phyloP scores from a whole-genome alignment of 139 green algal genomes.

The Chlorella sp. region DNA sequence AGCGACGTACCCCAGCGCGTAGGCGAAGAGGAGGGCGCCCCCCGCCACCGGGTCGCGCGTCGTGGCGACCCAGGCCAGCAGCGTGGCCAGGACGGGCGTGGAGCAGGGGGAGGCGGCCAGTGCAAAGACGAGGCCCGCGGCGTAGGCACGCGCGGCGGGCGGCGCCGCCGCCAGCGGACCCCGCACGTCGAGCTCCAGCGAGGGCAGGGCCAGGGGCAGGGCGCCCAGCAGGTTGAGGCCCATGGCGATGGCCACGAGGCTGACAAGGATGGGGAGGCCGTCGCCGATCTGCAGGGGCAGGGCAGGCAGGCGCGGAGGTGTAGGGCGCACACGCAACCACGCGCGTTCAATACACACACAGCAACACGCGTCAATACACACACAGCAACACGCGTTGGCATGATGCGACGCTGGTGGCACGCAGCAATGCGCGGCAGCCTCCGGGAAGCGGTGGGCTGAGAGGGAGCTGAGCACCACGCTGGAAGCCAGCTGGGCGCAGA shows the following conservation, averaged over 20 bases:
- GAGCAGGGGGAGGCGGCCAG: conserved; percentile 95
- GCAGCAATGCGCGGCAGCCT: too few species aligned
- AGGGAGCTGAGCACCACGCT: too few species aligned
- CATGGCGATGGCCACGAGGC: conserved; percentile 86
- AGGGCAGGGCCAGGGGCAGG: conserved; percentile 76
- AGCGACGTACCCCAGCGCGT: conserved; percentile 91
- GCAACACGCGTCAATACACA: conserved; percentile 14
- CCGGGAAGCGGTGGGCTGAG: too few species aligned
- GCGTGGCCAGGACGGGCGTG: conserved; percentile 93
- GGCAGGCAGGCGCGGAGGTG: too few species aligned
- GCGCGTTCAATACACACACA: too few species aligned
- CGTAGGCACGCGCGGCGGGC: conserved; percentile 75
- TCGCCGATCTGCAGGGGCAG: conserved; percentile 4
- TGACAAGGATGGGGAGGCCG: conserved; percentile 52
- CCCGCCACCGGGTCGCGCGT: conserved; percentile 61
- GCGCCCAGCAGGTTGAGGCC: conserved; percentile 94
- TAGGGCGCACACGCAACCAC: too few species aligned
- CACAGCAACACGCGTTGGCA: not conserved
- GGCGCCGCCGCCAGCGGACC: conserved; percentile 37
- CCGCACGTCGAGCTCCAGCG: conserved; percentile 79
- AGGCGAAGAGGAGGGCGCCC: conserved; percentile 86
- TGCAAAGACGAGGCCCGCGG: conserved; percentile 92
- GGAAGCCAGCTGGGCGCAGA: too few species aligned
- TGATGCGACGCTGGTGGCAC: too few species aligned
- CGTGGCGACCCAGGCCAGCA: conserved; percentile 90